Evolutionary conservation across 208 protist genomes (phyloP).

Genomic region (Phytomonas francai): DNA sequence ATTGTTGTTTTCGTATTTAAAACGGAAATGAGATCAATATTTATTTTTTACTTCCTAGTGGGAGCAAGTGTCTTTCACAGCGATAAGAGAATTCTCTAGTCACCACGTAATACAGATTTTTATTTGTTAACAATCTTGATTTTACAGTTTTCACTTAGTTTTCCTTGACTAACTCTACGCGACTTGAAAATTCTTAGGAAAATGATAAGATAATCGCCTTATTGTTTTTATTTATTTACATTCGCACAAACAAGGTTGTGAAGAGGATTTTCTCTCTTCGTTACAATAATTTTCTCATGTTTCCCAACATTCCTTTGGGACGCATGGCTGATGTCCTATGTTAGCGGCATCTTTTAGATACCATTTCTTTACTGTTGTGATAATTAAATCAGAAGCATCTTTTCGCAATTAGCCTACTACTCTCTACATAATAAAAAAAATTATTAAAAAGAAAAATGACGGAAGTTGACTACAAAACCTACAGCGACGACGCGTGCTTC

Average conservation of each 20-base stretch:
- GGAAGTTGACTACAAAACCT: slow-evolving; percentile 81
- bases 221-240: background rate
- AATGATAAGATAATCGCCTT: background rate
- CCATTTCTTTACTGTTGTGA: background rate
- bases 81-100: background rate
- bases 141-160: background rate
- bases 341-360: background rate
- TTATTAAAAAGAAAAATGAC: slow-evolving; percentile 29
- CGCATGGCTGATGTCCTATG: background rate
- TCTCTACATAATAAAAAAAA: background rate
- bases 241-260: background rate
- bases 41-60: slow-evolving; percentile 9
- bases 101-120: background rate
- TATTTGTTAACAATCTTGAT: background rate
- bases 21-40: background rate
- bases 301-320: background rate
- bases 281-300: background rate
- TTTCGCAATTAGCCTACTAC: background rate
- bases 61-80: background rate
- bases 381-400: background rate
- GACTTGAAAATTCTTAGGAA: background rate
- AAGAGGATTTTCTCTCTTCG: background rate
- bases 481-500: slow-evolving; percentile 76
- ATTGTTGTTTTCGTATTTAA: background rate
- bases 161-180: background rate